A percentile compares a stretch with the other conserved stretches of the same genome.
Evolutionary conservation across 805 yeast species (phyloP).

Genomic region (Saturnispora gosingensis): DNA sequence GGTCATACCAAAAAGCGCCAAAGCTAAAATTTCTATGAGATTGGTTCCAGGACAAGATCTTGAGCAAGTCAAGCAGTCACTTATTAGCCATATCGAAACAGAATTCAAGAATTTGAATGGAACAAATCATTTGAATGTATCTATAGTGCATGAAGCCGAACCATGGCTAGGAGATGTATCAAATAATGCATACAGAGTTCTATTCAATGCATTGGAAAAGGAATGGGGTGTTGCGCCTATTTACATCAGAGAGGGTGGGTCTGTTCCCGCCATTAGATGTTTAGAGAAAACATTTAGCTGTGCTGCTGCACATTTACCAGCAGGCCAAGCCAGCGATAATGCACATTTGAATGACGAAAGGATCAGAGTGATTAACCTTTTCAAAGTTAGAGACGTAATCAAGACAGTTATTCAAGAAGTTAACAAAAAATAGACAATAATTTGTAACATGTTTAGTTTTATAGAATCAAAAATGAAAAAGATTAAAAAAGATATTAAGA

Average conservation of each 20-base stretch:
- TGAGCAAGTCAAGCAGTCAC: constrained; percentile 40
- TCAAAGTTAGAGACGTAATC: constrained; percentile 61
- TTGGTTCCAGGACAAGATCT: constrained; percentile 84
- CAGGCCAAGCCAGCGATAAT: constrained; percentile 91
- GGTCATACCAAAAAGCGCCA: constrained; percentile 76
- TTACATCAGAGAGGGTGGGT: constrained; percentile 91
- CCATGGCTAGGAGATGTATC: constrained; percentile 92
- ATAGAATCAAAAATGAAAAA: not conserved
- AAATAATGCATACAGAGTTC: constrained; percentile 61
- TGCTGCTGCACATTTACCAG: constrained; percentile 91
- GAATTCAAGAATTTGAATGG: constrained; percentile 45
- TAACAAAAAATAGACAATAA: not conserved
- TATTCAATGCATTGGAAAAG: constrained; percentile 48
- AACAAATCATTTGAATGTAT: constrained; percentile 51
- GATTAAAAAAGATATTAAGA: no score
- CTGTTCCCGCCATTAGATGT: constrained; percentile 83
- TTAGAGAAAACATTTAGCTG: constrained; percentile 76
- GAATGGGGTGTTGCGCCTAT: constrained; percentile 82
- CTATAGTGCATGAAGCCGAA: constrained; percentile 76
- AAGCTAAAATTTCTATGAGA: constrained; percentile 70
- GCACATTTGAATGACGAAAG: constrained; percentile 90
- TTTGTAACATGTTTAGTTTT: not conserved
- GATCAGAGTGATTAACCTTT: constrained; percentile 66
- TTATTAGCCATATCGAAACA: constrained; percentile 38
- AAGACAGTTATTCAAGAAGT: constrained; percentile 34